Percentiles rank a stretch among this genome's conserved stretches.
phyloP scores from a whole-genome alignment of 768 basidiomycete genomes.

The Serendipita sp. region DNA sequence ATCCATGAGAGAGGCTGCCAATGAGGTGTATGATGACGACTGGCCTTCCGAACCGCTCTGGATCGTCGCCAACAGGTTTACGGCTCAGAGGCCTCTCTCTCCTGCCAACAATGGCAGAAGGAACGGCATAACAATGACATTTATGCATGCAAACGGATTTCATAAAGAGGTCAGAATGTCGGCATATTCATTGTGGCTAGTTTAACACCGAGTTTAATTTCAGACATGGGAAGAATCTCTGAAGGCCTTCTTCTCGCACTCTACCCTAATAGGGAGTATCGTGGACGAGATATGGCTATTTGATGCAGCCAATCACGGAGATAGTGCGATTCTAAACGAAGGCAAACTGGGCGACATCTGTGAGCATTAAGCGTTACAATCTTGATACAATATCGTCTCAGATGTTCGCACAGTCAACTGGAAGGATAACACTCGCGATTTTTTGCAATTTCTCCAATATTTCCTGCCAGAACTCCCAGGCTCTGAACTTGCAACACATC shows the following conservation, averaged over 20 bases:
- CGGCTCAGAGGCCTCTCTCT: constrained; percentile 20
- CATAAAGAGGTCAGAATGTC: constrained; percentile 49
- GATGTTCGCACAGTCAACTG: constrained; percentile 41
- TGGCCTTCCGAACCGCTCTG: constrained; percentile 28
- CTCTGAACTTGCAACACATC: constrained; percentile 4
- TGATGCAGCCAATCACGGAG: constrained; percentile 76
- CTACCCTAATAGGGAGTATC: constrained; percentile 18
- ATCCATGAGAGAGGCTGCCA: neutral
- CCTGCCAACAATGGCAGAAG: constrained; percentile 11
- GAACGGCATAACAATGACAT: constrained; percentile 49
- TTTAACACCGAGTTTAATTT: neutral
- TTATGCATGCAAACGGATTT: constrained; percentile 77
- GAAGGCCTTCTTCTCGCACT: constrained; percentile 29
- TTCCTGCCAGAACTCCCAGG: constrained; percentile 35
- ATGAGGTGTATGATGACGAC: neutral
- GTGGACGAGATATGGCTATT: constrained; percentile 67
- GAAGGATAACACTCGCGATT: constrained; percentile 61
- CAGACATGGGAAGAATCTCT: constrained; percentile 73
- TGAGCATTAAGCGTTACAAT: constrained; percentile 18
- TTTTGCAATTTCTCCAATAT: constrained; percentile 53
- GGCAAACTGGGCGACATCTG: constrained; percentile 39
- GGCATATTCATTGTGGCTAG: too few relatives aligned
- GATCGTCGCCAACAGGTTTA: constrained; percentile 59
- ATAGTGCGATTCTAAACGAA: constrained; percentile 57
- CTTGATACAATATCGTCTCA: neutral